Evolutionary conservation across 305 asterid species (phyloP).

Genomic region (Fraxinus latifolia): DNA sequence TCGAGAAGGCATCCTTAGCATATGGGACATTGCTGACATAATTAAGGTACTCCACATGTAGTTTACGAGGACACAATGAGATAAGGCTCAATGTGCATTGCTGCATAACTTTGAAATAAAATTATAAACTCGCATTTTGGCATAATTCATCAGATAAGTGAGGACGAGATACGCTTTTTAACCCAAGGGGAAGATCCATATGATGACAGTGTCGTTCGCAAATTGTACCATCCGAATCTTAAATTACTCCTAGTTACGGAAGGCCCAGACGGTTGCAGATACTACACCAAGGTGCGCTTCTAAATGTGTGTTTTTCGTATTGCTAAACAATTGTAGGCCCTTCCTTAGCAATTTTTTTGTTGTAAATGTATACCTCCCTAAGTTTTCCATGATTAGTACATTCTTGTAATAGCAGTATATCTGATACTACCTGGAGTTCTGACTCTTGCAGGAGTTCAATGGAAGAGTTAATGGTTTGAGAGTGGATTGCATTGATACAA

Average conservation of each 20-base stretch:
- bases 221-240: constrained; percentile 73
- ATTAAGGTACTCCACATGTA: constrained; percentile 59
- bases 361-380: not conserved
- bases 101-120: not conserved
- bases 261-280: constrained; percentile 94
- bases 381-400: not conserved
- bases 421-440: not conserved
- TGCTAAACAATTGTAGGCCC: not conserved
- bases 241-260: constrained; percentile 91
- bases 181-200: constrained; percentile 93
- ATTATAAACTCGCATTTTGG: constrained; percentile 16
- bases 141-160: constrained; percentile 60
- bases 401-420: not conserved
- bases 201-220: constrained; percentile 79
- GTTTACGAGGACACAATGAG: not conserved
- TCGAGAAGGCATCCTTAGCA: constrained; percentile 92
- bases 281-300: constrained; percentile 77
- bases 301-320: not conserved
- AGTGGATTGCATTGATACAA: constrained; percentile 80
- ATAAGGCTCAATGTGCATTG: not conserved
- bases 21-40: constrained; percentile 88
- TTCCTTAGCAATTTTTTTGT: not conserved
- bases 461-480: constrained; percentile 84
- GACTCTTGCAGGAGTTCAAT: constrained; percentile 60
- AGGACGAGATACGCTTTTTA: constrained; percentile 84